Base-by-base conservation (phyloP, 2,329 filamentous ascomycete genomes). In the Apiospora malaysiana region DNA sequence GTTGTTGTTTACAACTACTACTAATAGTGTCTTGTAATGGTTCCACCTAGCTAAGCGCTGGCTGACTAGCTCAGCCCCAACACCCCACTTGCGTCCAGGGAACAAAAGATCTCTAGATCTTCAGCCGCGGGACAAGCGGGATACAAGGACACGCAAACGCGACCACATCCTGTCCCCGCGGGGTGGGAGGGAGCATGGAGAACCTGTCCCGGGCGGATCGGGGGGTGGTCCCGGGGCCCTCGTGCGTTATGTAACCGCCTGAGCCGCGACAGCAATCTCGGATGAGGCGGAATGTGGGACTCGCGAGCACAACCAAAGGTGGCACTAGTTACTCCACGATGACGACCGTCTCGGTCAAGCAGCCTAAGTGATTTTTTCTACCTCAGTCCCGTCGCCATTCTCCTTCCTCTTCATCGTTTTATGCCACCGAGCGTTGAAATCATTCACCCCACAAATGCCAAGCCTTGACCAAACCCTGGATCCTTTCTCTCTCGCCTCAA, bases 241-340 rank as follows among this genome's bases (percentile, higher is more conserved):
- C 14, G 25, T 56, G 49, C 25, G 14, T 56, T 18, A 51, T 51
- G 49, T 14, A 56, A 32, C 49, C 25, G 25, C 25, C 25, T 18
- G 49, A 32, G 25, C 14, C 14, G 27, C 27, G 27, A 59, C 7
- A 21, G 51, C 27, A 59, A 59, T 59, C 51, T 59, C 65, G 65
- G 65, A 67, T 67, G 65, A 21, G 23, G 42, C 65, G 65, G 65
- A 67, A 42, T 4, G 10, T 66, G n/a, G 65, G 40, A 45, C 65
- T 40, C n/a, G 65, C 65, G 40, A 45, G 21, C 43, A 45, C n/a
- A 14, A 43, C 42, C 23, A 46, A 67, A 2, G 51, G 51, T 21
- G 51, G 27, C 65, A 46, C 65, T 67, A 67, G 45, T 46, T 46
- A 46, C 65, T 67, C 65, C 65, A 67, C 65, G 65, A 46, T 46